These are phyloP conservation scores for Zizania palustris DNA, from an alignment of 202 grass and related monocot genomes.

Conservation along the genomic window DNA sequence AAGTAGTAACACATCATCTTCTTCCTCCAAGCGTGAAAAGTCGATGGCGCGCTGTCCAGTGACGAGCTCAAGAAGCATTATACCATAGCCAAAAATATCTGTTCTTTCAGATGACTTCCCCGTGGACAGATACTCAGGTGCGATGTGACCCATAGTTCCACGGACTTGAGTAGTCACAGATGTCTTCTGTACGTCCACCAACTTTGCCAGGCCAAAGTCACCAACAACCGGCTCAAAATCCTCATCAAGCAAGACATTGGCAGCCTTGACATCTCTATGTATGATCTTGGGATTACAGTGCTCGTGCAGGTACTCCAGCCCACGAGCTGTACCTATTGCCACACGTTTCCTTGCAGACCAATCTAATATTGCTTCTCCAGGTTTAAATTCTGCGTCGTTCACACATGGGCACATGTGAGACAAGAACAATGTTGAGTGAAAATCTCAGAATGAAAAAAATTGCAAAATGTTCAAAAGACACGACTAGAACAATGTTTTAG, in stretches of 20 bases:
- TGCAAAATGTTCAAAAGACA: not conserved
- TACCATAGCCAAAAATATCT: conserved; percentile 92
- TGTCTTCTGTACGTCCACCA: conserved; percentile 86
- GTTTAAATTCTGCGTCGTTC: conserved; percentile 66
- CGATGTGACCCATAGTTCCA: conserved; percentile 95
- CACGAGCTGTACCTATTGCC: conserved; percentile 82
- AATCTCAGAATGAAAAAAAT: conserved; percentile 19
- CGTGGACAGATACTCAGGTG: conserved; percentile 93
- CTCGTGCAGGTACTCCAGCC: conserved; percentile 90
- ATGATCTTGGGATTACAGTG: conserved; percentile 98
- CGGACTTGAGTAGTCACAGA: conserved; percentile 90
- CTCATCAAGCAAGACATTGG: conserved; percentile 93
- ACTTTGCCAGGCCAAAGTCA: conserved; percentile 84
- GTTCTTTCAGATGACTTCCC: conserved; percentile 89
- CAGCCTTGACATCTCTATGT: conserved; percentile 93
- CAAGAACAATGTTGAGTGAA: not conserved
- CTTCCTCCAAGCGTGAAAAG: conserved; percentile 79
- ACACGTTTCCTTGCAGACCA: conserved; percentile 82
- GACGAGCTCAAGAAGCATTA: conserved; percentile 92
- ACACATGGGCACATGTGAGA: conserved; percentile 6
- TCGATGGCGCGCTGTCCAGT: conserved; percentile 89
- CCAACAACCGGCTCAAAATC: conserved; percentile 81
- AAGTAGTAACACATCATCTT: conserved; percentile 84
- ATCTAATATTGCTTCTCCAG: conserved; percentile 70
- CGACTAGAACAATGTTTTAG: not conserved